These are phyloP conservation scores for Symbiodinium natans DNA, from an alignment of 73 alveolate genomes.

Conservation along the genomic window DNA sequence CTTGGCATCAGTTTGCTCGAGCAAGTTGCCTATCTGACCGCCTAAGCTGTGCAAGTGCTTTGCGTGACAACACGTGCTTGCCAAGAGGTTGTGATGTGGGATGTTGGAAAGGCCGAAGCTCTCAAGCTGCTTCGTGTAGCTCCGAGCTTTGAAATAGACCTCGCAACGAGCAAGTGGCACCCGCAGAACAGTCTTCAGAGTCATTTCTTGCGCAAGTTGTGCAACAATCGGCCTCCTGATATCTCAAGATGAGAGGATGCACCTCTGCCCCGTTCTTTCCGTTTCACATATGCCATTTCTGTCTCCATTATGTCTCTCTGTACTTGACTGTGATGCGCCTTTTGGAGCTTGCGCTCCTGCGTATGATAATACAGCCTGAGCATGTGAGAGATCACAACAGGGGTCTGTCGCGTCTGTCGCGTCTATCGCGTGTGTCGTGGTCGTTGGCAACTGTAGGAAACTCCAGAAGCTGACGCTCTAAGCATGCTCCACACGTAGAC, in stretches of 20 bases:
- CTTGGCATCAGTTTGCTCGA: slow-evolving; percentile 84
- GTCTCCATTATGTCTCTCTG: too few relatives aligned
- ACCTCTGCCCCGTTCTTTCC: too few relatives aligned
- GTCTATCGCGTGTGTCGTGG: too few relatives aligned
- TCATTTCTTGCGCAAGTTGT: too few relatives aligned
- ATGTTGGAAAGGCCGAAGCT: too few relatives aligned
- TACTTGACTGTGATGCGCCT: too few relatives aligned
- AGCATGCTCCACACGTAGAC: not conserved
- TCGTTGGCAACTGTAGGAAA: too few relatives aligned
- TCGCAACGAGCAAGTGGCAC: not conserved
- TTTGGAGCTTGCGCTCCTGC: slow-evolving; percentile 74
- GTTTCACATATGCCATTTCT: too few relatives aligned
- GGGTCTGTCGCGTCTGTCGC: not conserved
- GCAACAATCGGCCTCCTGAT: not conserved
- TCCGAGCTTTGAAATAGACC: slow-evolving; percentile 77
- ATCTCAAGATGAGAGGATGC: slow-evolving; percentile 57
- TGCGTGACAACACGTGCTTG: not conserved
- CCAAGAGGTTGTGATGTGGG: too few relatives aligned
- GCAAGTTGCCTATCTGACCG: slow-evolving; percentile 58
- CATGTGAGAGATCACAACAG: not conserved
- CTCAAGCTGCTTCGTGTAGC: slow-evolving; percentile 85
- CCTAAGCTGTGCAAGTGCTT: not conserved
- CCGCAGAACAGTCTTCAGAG: too few relatives aligned
- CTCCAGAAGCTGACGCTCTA: too few relatives aligned
- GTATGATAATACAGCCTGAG: slow-evolving; percentile 52